Conservation (phyloP, 495 filamentous ascomycete species). For the Chaetomium cochliodes region DNA sequence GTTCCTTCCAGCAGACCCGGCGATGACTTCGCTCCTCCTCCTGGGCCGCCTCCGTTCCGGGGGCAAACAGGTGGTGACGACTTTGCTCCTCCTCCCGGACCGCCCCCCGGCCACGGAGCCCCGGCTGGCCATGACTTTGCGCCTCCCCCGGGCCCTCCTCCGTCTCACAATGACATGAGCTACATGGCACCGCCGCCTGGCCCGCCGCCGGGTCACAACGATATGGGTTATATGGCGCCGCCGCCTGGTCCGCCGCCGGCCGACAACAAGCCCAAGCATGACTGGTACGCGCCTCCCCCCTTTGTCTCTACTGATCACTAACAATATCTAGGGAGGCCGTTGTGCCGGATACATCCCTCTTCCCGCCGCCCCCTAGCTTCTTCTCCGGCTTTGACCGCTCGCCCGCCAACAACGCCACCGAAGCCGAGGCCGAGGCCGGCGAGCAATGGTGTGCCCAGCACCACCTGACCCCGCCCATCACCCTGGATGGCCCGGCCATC, state of each 20-base stretch:
- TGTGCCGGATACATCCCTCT: conserved; percentile 73
- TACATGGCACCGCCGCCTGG: conserved; percentile 36
- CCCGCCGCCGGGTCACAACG: conserved; percentile 11
- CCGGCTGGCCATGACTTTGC: conserved; percentile 3
- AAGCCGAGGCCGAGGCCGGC: conserved; percentile 66
- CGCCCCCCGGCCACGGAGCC: conserved; percentile 32
- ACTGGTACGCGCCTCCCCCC: conserved; percentile 49
- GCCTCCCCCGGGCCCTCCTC: conserved; percentile 40
- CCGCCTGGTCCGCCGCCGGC: conserved; percentile 52
- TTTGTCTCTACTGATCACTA: neutral
- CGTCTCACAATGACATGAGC: conserved; percentile 30
- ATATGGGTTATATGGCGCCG: conserved; percentile 35
- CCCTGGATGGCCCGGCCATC: conserved; percentile 46
- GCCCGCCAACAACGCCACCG: conserved; percentile 70
- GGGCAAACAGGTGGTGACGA: conserved; percentile 27
- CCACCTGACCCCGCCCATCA: conserved; percentile 60
- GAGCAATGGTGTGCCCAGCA: conserved; percentile 65
- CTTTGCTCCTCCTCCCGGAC: conserved; percentile 38
- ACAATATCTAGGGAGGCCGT: conserved; percentile 52
- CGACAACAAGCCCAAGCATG: conserved; percentile 49
- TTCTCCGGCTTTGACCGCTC: conserved; percentile 61
- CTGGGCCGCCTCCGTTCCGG: conserved; percentile 38
- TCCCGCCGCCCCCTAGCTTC: conserved; percentile 78
- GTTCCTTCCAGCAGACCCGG: neutral
- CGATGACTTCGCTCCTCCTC: conserved; percentile 38